phyloP scores from a whole-genome alignment of 1,284 basidiomycete species.

The Coriolopsis trogii region DNA sequence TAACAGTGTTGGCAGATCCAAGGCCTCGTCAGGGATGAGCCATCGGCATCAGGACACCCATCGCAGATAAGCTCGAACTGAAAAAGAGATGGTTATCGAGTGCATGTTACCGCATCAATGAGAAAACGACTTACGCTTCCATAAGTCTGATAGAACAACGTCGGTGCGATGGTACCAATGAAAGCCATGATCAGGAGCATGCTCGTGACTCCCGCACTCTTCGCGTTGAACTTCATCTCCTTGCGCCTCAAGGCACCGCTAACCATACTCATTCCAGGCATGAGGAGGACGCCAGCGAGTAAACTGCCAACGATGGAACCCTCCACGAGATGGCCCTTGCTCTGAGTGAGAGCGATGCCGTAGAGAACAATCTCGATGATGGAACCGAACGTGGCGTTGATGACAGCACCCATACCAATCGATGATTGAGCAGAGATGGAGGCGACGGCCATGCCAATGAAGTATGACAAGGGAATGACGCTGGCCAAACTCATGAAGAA shows the following conservation, averaged over 20 bases:
- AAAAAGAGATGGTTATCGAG: too few species aligned
- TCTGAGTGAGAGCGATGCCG: constrained; percentile 83
- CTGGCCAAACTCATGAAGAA: constrained; percentile 88
- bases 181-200: constrained; percentile 99
- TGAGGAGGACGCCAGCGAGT: constrained; percentile 93
- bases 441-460: constrained; percentile 99
- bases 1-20: constrained; percentile 94
- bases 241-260: constrained; percentile 92
- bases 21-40: constrained; percentile 43
- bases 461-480: constrained; percentile 97
- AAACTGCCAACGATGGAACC: constrained; percentile 95
- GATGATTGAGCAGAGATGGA: constrained; percentile 97
- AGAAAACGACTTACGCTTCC: constrained; percentile 76
- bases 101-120: constrained; percentile 16
- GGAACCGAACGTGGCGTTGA: constrained; percentile 99
- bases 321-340: constrained; percentile 94
- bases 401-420: constrained; percentile 99
- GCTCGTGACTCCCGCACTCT: constrained; percentile 96
- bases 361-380: constrained; percentile 98
- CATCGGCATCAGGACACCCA: constrained; percentile 70
- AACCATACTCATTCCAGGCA: constrained; percentile 98
- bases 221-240: constrained; percentile 98
- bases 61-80: constrained; percentile 94
- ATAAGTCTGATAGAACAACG: constrained; percentile 98
- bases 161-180: constrained; percentile 95